Conservation (phyloP, 78 protist genomes). For the Isochrysis galbana region DNA sequence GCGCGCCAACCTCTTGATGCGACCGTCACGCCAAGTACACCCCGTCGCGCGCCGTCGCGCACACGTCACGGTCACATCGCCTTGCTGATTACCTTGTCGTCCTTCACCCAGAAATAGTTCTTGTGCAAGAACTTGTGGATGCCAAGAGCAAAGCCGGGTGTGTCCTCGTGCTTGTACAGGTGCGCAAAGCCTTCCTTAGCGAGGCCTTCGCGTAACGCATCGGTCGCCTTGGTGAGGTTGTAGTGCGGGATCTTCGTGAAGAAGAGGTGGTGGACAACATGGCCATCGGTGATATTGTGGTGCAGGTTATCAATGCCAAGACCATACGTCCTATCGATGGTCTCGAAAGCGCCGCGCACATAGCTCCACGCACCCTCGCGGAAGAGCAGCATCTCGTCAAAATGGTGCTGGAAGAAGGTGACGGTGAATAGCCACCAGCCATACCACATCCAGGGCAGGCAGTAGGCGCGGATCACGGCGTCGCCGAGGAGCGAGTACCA, state of each 20-base stretch:
- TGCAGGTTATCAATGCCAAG: neutral
- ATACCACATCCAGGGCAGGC: neutral
- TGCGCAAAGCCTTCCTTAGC: neutral
- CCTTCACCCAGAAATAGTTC: neutral
- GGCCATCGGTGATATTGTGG: neutral
- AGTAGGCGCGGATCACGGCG: neutral
- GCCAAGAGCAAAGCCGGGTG: neutral
- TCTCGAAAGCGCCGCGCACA: neutral
- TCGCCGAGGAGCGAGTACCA: neutral
- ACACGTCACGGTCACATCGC: neutral
- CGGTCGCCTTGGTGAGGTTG: neutral
- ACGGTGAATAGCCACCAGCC: neutral
- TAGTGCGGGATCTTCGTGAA: neutral
- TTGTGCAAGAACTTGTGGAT: neutral
- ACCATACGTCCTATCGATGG: neutral
- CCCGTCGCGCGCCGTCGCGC: no score
- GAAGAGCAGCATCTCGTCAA: neutral
- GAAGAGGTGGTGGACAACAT: neutral
- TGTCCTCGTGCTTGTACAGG: neutral
- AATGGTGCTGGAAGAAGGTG: neutral
- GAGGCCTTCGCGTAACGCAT: neutral
- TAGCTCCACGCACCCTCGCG: neutral
- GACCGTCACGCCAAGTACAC: no score
- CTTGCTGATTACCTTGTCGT: neutral
- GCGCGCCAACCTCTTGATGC: no score